These are phyloP conservation scores for Peterozyma toletana DNA, from an alignment of 805 yeast species.

Conservation along the genomic window DNA sequence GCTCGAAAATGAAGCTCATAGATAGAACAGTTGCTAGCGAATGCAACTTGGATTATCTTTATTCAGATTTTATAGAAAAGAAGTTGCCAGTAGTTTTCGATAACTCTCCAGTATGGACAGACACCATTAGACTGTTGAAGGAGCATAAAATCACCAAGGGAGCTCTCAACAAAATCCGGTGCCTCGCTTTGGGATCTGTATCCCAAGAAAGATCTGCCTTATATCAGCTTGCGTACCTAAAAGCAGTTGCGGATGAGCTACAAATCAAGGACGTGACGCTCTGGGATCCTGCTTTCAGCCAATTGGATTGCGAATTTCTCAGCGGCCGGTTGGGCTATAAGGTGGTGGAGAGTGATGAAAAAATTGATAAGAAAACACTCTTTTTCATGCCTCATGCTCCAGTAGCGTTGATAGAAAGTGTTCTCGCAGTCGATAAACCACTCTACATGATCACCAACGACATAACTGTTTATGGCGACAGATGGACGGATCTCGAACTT, in stretches of 20 bases:
- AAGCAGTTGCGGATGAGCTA: constrained; percentile 10
- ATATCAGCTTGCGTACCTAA: constrained; percentile 19
- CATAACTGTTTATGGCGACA: constrained; percentile 18
- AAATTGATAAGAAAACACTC: neutral
- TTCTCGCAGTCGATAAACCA: constrained; percentile 16
- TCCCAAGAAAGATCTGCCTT: constrained; percentile 15
- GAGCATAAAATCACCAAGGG: no score
- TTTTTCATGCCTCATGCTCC: constrained; percentile 27
- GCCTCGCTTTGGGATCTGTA: constrained; percentile 24
- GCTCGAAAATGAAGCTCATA: no score
- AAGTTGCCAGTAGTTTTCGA: no score
- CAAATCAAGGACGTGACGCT: constrained; percentile 12
- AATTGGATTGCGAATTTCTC: constrained; percentile 15
- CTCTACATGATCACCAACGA: constrained; percentile 22
- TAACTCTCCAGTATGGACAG: no score
- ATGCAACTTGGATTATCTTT: no score
- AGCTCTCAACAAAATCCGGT: constrained; percentile 7
- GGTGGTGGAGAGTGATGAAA: constrained; percentile 6
- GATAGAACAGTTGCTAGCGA: no score
- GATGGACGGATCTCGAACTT: constrained; percentile 18
- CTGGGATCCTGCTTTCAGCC: constrained; percentile 24
- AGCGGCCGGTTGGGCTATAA: constrained; percentile 6
- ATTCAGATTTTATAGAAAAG: no score
- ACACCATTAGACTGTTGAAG: no score
- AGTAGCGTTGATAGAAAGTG: constrained; percentile 17